phyloP scores from a whole-genome alignment of 495 filamentous ascomycete genomes.

The Staphylotrichum longicolle region DNA sequence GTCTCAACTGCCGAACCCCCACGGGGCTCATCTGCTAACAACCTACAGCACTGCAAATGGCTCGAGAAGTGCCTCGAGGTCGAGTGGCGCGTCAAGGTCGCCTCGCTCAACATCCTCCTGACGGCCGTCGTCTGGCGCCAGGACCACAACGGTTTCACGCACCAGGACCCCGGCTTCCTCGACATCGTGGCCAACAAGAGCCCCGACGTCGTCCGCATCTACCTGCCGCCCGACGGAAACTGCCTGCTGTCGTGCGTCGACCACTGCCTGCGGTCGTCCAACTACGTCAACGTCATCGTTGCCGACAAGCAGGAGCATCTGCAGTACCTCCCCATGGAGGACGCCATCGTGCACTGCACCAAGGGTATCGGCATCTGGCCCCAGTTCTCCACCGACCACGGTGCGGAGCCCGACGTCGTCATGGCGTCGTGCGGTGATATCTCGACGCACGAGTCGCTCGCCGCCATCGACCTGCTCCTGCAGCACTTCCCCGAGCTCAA shows the following conservation, averaged over 20 bases:
- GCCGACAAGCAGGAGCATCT: constrained; percentile 75
- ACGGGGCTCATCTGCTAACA: not conserved
- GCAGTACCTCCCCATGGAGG: constrained; percentile 66
- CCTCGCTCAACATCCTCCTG: constrained; percentile 71
- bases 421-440: constrained; percentile 72
- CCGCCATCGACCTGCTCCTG: constrained; percentile 63
- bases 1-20: not conserved
- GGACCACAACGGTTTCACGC: constrained; percentile 77
- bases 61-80: constrained; percentile 72
- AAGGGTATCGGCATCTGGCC: constrained; percentile 59
- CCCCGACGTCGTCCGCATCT: constrained; percentile 72
- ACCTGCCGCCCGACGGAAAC: constrained; percentile 73
- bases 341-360: constrained; percentile 66
- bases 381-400: constrained; percentile 54
- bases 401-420: constrained; percentile 63
- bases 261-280: constrained; percentile 65
- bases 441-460: constrained; percentile 65
- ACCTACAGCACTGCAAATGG: constrained; percentile 67
- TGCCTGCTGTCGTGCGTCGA: constrained; percentile 65
- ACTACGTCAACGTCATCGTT: constrained; percentile 76
- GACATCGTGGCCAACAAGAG: constrained; percentile 73
- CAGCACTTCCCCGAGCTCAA: constrained; percentile 63
- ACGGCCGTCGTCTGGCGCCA: constrained; percentile 75
- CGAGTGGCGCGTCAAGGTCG: constrained; percentile 64
- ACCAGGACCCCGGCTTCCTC: constrained; percentile 75